Evolutionary conservation across 768 basidiomycete genomes (phyloP).

Genomic region (Lactifluus subvellereus): DNA sequence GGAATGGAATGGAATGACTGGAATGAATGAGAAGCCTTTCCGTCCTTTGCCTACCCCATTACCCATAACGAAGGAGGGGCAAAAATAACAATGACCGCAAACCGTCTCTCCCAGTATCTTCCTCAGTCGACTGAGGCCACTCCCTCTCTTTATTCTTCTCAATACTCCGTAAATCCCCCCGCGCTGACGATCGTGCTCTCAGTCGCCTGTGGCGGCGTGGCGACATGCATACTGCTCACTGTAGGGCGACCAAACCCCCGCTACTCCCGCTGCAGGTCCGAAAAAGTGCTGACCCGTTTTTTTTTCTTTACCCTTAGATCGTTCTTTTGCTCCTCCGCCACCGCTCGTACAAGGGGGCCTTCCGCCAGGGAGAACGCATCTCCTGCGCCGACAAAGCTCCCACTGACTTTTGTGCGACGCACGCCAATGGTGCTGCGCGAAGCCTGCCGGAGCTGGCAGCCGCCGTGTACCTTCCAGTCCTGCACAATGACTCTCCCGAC

Average conservation of each 20-base stretch:
- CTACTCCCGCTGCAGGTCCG: no score
- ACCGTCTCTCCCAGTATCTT: neutral
- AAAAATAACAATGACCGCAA: neutral
- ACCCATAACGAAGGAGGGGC: no score
- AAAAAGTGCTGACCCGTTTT: neutral
- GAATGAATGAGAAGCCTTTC: no score
- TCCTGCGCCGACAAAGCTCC: neutral
- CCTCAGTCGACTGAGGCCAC: neutral
- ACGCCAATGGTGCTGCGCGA: neutral
- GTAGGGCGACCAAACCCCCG: neutral
- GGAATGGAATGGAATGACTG: no score
- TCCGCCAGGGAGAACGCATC: neutral
- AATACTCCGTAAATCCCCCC: neutral
- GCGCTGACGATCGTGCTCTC: neutral
- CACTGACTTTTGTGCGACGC: neutral
- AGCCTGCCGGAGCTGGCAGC: neutral
- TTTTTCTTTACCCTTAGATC: neutral
- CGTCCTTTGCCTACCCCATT: no score
- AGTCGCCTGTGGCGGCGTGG: constrained; percentile 5
- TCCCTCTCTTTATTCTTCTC: neutral
- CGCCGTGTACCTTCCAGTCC: neutral
- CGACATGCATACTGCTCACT: constrained; percentile 1
- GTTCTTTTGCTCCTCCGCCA: constrained; percentile 10
- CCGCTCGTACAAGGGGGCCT: constrained; percentile 1
- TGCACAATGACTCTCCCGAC: neutral